Conservation (phyloP, 805 yeast genomes). For the Metschnikowia kofuensis region DNA sequence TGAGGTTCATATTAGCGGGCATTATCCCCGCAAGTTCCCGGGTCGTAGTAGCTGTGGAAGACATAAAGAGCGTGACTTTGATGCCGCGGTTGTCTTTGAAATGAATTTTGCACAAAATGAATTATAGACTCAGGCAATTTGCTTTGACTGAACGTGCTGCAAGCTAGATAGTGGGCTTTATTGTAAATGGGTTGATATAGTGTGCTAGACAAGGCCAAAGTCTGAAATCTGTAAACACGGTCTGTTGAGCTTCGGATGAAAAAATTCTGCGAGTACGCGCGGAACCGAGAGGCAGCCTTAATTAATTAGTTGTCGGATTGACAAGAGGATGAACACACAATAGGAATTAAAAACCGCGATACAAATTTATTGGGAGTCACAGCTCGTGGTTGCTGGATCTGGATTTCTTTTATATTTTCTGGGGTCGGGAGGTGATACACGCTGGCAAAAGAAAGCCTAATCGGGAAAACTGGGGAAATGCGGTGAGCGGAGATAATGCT, state of each 20-base stretch:
- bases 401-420: slow-evolving; percentile 6
- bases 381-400: background rate
- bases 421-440: background rate
- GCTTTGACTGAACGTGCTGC: too few species aligned
- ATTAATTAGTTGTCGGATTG: background rate
- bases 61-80: slow-evolving; percentile 6
- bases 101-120: too few species aligned
- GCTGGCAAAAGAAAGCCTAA: slow-evolving; percentile 1
- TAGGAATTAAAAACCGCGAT: background rate
- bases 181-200: background rate
- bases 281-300: background rate
- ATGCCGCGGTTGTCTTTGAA: background rate
- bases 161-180: too few species aligned
- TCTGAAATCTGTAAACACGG: background rate
- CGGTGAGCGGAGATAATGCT: slow-evolving; percentile 5
- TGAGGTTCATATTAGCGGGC: slow-evolving; percentile 15
- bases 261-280: slow-evolving; percentile 8
- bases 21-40: slow-evolving; percentile 6
- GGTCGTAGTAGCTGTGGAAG: slow-evolving; percentile 18
- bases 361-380: background rate
- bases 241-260: background rate
- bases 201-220: background rate
- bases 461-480: slow-evolving; percentile 14
- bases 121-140: too few species aligned
- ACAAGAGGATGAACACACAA: background rate